Evolutionary conservation across 1,284 basidiomycete genomes (phyloP).

Genomic region (Ganoderma lucidum): DNA sequence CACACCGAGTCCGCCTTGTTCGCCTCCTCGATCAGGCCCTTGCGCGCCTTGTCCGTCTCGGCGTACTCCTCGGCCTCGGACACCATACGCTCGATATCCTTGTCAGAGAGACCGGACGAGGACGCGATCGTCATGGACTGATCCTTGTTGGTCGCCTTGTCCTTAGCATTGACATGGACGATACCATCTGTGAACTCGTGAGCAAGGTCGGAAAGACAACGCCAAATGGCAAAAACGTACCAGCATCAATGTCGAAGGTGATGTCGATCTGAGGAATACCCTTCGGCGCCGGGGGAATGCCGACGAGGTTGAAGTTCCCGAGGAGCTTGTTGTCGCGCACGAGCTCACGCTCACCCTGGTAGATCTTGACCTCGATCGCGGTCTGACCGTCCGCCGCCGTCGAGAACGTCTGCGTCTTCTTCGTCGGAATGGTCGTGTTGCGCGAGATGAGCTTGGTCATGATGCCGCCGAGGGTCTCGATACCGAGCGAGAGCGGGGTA

Average conservation of each 20-base stretch:
- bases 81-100: constrained; percentile 98
- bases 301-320: constrained; percentile 98
- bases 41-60: constrained; percentile 90
- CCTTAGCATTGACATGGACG: constrained; percentile 95
- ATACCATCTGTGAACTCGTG: constrained; percentile 74
- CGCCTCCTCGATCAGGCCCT: constrained; percentile 92
- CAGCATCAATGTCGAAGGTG: constrained; percentile 98
- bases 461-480: constrained; percentile 98
- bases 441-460: constrained; percentile 97
- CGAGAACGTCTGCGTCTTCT: constrained; percentile 99
- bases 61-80: constrained; percentile 94
- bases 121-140: constrained; percentile 98
- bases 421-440: constrained; percentile 99
- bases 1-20: constrained; percentile 98
- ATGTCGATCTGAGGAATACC: constrained; percentile 99
- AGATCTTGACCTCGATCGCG: constrained; percentile 97
- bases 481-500: constrained; percentile 94
- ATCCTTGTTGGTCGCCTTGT: constrained; percentile 98
- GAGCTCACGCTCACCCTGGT: constrained; percentile 98
- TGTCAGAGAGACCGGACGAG: constrained; percentile 95
- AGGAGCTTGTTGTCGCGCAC: constrained; percentile 99
- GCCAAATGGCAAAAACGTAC: constrained; percentile 48
- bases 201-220: constrained; percentile 9
- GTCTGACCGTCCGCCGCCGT: constrained; percentile 97
- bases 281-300: constrained; percentile 97